Evolutionary conservation across 192 early-diverging fungal species (phyloP), one percentile per base, ranked within the genome.

Genomic region (Podila epicladia): DNA sequence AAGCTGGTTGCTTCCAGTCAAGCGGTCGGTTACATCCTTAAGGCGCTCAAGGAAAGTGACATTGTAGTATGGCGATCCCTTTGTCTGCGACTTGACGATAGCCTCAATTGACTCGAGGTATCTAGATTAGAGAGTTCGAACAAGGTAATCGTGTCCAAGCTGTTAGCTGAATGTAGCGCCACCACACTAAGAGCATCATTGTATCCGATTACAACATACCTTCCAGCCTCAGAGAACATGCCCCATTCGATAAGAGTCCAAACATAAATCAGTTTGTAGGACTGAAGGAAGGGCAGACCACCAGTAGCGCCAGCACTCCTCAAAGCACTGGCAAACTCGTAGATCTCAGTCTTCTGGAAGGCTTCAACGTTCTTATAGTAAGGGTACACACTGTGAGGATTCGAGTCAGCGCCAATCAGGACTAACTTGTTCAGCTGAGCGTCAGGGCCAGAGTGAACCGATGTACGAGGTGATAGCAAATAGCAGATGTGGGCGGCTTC

Each of bases 191-290:
- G 53, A 8, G 1, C 6, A 22, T 26, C 53, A 22, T 24, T 11
- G 26, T 6, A 24, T 17, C 9, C 9, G 53, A n/a, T 0, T 26
- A 24, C 19, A 7, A 33, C 22, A 35, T 75, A 82, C 84, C 84
- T 78, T 85, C 75, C 74, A 5, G 98, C 94, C 62, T 92, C 87
- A 45, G 89, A 88, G 5, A 89, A 73, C 71, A 91, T 87, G 6
- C 98, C 96, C 60, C 90, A 85, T 60, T 98, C 97, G 11, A 89
- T 88, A 9, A 99, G 86, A 80, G 91, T 90, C 88, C 90, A 92
- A 19, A 95, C 94, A 71, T 94, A 89, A 32, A 83, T 65, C 8
- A 99, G 84, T 73, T 98, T 98, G 89, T 96, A 96, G 0, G 90
- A 90, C 72, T 98, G 96, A 57, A 99, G 79, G 70, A 94, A 93